Evolutionary conservation across 441 rosid species (phyloP).

Genomic region (Croton laevigatus): DNA sequence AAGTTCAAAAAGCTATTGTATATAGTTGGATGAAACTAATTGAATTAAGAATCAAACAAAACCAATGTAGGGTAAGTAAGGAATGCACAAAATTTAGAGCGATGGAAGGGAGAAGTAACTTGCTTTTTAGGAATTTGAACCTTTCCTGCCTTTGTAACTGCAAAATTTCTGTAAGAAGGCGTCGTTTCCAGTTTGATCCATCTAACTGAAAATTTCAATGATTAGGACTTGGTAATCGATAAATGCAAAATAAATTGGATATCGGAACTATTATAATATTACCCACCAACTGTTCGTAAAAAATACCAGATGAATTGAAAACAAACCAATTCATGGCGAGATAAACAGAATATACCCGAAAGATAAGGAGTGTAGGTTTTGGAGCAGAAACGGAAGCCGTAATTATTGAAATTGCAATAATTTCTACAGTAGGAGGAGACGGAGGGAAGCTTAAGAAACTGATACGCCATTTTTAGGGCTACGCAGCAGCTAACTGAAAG

Average conservation of each 20-base stretch:
- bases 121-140: conserved; percentile 58
- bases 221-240: conserved; percentile 6
- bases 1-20: not conserved
- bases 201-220: conserved; percentile 35
- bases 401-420: conserved; percentile 4
- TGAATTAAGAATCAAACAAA: not conserved
- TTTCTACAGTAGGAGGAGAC: conserved; percentile 30
- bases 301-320: conserved; percentile 21
- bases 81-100: not conserved
- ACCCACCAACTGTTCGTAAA: conserved; percentile 28
- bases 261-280: not conserved
- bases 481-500: not conserved
- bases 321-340: not conserved
- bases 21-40: not conserved
- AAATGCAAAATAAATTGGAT: not conserved
- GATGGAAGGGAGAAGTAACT: conserved; percentile 10
- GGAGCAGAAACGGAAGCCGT: conserved; percentile 31
- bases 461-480: conserved; percentile 37
- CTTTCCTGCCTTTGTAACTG: conserved; percentile 51
- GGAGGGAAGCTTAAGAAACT: conserved; percentile 40
- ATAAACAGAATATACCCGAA: conserved; percentile 27
- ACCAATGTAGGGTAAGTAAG: not conserved
- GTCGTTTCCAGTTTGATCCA: conserved; percentile 35
- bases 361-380: conserved; percentile 31
- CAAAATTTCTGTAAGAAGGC: conserved; percentile 43